Evolutionary conservation across 2,329 filamentous ascomycete species (phyloP), one percentile per base, ranked within the genome.

Genomic region (Fusarium redolens): DNA sequence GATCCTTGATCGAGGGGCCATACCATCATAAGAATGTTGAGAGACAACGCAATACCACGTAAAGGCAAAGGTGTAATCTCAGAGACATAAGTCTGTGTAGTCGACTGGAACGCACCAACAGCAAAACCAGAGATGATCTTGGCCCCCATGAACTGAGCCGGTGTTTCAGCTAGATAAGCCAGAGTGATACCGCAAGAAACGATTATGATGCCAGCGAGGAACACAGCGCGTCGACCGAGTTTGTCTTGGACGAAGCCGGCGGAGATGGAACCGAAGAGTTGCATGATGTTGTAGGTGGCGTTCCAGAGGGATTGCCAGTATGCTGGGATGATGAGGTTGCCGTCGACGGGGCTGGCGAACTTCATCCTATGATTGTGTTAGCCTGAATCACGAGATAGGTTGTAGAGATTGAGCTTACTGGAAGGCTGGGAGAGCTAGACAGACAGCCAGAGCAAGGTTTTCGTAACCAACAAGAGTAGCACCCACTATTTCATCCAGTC

Each of bases 91-190:
- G 64, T 67, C 61, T 67, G 61, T 13, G 64, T 65, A 1, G 61
- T 65, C 4, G 64, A 50, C 51, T 65, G 51, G 28, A 67, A 67
- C 5, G 61, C 61, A 35, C 64, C 64, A 4, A 65, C 64, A 0
- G 64, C 64, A 10, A 65, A 67, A 15, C 61, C 61, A 18, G 64
- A 65, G 4, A 67, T 47, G 25, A 67, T 67, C 43, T 67, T 67
- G 12, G 64, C 64, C 1, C 64, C 64, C 64, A 65, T 67, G 12
- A 67, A 67, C 38, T 67, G 64, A 7, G 64, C 61, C 5, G 64
- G 51, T 25, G 64, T 65, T 9, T 67, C 61, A 8, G 61, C 61
- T 0, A 65, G 17, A n/a, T 62, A 65, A 0, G 61, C 61, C 9
- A 65, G 8, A 18, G 61, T 12, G 9, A 65, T 47, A 3, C 61